Base-by-base conservation (phyloP, 495 filamentous ascomycete genomes). In the Penicillium arizonense region DNA sequence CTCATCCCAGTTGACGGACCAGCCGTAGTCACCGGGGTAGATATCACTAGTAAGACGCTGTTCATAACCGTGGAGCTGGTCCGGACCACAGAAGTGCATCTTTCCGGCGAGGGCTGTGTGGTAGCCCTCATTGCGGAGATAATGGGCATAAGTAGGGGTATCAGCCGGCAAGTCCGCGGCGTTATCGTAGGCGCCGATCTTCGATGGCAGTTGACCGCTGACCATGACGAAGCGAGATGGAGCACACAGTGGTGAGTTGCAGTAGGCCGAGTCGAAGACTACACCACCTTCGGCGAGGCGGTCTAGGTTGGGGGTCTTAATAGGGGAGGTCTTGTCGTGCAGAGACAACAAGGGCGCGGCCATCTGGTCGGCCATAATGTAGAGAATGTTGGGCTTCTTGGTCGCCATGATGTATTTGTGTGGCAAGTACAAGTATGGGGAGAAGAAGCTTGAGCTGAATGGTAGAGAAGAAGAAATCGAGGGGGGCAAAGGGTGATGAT, bases 341-440 rank as follows among this genome's bases (percentile, higher is more conserved):
- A 93, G 87, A 71, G 86, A 88, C 47, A 96, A 81, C 52, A 88
- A 76, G 11, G 90, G 90, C 23, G 91, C 90, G 18, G 91, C 86
- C 69, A 96, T 84, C 74, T 96, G 91, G 72, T 96, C 91, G 39
- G 90, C 90, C 88, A 96, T 93, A 69, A 96, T 89, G 71, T 88
- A 89, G 44, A 91, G 79, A 56, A 91, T 87, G 69, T 91, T 91
- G 35, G 86, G 87, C 65, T 77, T 82, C 47, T 73, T 71, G 28
- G 62, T 57, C 44, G 68, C 65, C 74, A 77, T 76, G 68, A 50
- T 68, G 58, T 41, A 88, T 78, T 64, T 38, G 11, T 14, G n/a
- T 12, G 33, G 34, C 10, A 47, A 37, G 9, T 39, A 24, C n/a
- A 33, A 41, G 36, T 14, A 37, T 33, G 26, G 14, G 28, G 39